Conservation (phyloP, 176 grass and related monocot species). For the Zoysia japonica region DNA sequence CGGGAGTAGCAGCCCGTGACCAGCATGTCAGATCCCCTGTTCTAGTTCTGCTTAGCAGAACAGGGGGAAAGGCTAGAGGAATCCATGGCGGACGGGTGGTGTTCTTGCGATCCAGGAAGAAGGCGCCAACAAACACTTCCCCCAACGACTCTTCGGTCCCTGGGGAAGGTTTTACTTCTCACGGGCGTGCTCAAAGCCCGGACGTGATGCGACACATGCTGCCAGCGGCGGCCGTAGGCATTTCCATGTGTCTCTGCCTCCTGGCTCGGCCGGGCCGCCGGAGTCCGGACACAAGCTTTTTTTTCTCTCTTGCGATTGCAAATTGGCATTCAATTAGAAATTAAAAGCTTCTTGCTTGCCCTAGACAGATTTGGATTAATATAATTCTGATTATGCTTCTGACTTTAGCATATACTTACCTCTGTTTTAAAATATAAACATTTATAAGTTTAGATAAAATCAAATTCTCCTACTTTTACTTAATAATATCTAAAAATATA, state of each 20-base stretch:
- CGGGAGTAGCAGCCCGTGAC: too few relatives aligned
- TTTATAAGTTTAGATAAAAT: too few relatives aligned
- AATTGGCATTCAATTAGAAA: background rate
- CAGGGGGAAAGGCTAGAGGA: too few relatives aligned
- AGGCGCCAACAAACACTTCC: slow-evolving; percentile 17
- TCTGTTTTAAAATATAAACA: too few relatives aligned
- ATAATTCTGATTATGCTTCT: background rate
- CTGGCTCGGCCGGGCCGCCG: background rate
- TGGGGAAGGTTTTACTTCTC: background rate
- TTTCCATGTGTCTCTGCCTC: background rate
- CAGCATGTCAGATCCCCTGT: too few relatives aligned
- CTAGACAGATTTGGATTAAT: background rate
- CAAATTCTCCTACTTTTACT: too few relatives aligned
- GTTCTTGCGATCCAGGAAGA: background rate
- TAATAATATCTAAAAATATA: too few relatives aligned
- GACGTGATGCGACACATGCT: background rate
- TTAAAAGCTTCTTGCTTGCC: background rate
- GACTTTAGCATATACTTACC: background rate
- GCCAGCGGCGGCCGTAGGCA: background rate
- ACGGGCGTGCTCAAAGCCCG: background rate
- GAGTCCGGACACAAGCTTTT: background rate
- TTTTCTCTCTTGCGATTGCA: background rate
- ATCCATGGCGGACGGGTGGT: background rate
- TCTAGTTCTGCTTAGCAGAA: too few relatives aligned
- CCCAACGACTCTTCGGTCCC: background rate